These are phyloP conservation scores for Trichoderma orchidacearum DNA, from an alignment of 495 filamentous ascomycete genomes.

Conservation along the genomic window DNA sequence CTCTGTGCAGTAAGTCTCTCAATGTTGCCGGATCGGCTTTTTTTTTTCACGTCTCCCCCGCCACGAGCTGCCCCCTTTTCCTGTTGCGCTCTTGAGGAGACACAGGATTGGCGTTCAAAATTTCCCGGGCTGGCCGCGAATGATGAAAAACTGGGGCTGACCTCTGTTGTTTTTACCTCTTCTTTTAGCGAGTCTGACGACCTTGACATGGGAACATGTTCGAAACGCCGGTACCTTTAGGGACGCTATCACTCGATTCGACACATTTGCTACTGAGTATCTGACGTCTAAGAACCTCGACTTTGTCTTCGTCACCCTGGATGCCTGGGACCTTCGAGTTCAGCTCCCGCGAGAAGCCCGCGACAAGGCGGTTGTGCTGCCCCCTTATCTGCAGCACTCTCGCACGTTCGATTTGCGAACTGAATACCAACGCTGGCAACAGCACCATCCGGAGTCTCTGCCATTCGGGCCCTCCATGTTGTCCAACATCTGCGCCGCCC, in stretches of 20 bases:
- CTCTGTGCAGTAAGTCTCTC: conserved; percentile 81
- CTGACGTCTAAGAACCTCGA: conserved; percentile 73
- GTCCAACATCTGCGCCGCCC: conserved; percentile 91
- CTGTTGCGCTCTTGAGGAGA: not conserved
- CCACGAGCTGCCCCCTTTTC: not conserved
- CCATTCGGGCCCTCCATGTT: conserved; percentile 92
- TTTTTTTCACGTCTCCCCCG: conserved; percentile 5
- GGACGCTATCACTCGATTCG: conserved; percentile 90
- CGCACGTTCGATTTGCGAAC: conserved; percentile 91
- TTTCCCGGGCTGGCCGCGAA: not conserved
- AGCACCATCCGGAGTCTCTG: conserved; percentile 91
- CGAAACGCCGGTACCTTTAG: conserved; percentile 91
- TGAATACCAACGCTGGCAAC: conserved; percentile 97
- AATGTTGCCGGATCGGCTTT: conserved; percentile 5
- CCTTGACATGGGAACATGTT: conserved; percentile 97
- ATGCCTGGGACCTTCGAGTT: conserved; percentile 96
- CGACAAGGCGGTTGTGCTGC: conserved; percentile 92
- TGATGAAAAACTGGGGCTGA: conserved; percentile 7
- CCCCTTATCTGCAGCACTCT: conserved; percentile 94
- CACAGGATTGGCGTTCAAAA: not conserved
- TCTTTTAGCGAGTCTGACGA: conserved; percentile 77
- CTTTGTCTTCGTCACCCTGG: conserved; percentile 95
- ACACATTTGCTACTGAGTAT: conserved; percentile 81
- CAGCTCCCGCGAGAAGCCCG: conserved; percentile 94
- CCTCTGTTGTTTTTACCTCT: conserved; percentile 2